Base-by-base conservation (phyloP, 768 basidiomycete genomes). In the Tricholoma hemisulphureum region DNA sequence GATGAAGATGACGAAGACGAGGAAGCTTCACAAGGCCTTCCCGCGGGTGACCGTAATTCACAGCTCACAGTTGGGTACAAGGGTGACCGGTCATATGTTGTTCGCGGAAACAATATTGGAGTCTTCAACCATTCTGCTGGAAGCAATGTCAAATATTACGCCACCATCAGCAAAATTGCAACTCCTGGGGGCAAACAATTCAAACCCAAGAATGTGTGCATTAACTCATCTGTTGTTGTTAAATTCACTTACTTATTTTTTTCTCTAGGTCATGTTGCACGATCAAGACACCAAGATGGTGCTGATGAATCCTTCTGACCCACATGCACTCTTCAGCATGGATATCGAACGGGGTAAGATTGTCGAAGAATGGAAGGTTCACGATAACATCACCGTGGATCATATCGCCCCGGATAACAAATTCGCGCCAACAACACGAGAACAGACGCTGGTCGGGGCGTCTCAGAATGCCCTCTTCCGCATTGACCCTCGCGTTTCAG, bases 301-400 rank as follows among this genome's bases (percentile, higher is more conserved):
- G 54, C 70, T 99, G 56, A 91, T 92, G 84, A 89, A 97, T 68
- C 86, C 93, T 3, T 70, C 73, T 35, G 85, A 93, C 35, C 86
- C 89, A 3, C 85, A 93, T 65, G 87, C 94, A 0, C 75, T 99
- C 41, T 97, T 86, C 75, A 86, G 80, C 61, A 86, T 98, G 83
- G 97, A 99, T 74, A 83, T 99, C 60, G 90, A 96, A 72, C 86
- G 87, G 23, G 97, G 93, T 41, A 96, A 97, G 73, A 87, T 99
- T 26, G 93, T 98, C 20, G 97, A 99, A 69, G 97, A 99, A 71
- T 98, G 94, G 95, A 96, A 94, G 69, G 87, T 99, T n/a, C 88
- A 95, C 69, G 93, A 98, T 32, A 80, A 89, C 67, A 79, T 98
- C 61, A 77, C 81, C 14, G 91, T 99, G 61, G 82, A 89, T 71